Percentiles rank a stretch among this genome's conserved stretches.
These are phyloP conservation scores for Leishmania martiniquensis DNA, from an alignment of 208 protist genomes.

Conservation along the genomic window DNA sequence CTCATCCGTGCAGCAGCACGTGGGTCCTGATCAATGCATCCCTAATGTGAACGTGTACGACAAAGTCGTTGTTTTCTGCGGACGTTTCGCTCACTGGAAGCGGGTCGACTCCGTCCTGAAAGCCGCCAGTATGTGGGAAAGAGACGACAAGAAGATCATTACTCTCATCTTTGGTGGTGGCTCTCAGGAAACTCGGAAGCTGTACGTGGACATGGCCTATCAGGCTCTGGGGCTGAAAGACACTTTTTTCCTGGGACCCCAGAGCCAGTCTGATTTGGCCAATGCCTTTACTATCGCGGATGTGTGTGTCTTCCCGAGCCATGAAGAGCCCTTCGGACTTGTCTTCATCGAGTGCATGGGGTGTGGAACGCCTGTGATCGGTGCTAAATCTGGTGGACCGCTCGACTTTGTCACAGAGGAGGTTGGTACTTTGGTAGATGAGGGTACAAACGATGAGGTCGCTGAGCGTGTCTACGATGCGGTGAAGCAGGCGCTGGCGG, in stretches of 20 bases:
- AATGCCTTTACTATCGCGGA: slow-evolving; percentile 66
- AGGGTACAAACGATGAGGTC: slow-evolving; percentile 62
- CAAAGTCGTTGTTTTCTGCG: slow-evolving; percentile 71
- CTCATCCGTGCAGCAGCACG: slow-evolving; percentile 23
- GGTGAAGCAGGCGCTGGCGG: slow-evolving; percentile 50
- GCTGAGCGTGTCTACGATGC: slow-evolving; percentile 51
- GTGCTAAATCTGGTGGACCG: slow-evolving; percentile 76
- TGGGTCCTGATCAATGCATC: slow-evolving; percentile 38
- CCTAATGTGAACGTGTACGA: slow-evolving; percentile 63
- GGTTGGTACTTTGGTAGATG: slow-evolving; percentile 69
- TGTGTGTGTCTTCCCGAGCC: slow-evolving; percentile 74
- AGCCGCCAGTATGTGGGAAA: slow-evolving; percentile 64
- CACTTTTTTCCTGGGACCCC: slow-evolving; percentile 74
- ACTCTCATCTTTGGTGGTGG: slow-evolving; percentile 69
- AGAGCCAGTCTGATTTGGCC: slow-evolving; percentile 62
- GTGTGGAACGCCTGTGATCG: slow-evolving; percentile 78
- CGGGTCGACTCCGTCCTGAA: slow-evolving; percentile 63
- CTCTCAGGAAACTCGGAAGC: slow-evolving; percentile 51
- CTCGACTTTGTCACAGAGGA: slow-evolving; percentile 77
- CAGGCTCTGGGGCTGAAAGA: slow-evolving; percentile 52
- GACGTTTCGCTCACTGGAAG: slow-evolving; percentile 85
- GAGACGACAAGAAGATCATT: slow-evolving; percentile 48
- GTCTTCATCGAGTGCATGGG: slow-evolving; percentile 88
- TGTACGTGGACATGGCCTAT: slow-evolving; percentile 77
- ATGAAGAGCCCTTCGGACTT: slow-evolving; percentile 79